Evolutionary conservation across 176 grass and related monocot genomes (phyloP).

Genomic region (Juncus inflexus): DNA sequence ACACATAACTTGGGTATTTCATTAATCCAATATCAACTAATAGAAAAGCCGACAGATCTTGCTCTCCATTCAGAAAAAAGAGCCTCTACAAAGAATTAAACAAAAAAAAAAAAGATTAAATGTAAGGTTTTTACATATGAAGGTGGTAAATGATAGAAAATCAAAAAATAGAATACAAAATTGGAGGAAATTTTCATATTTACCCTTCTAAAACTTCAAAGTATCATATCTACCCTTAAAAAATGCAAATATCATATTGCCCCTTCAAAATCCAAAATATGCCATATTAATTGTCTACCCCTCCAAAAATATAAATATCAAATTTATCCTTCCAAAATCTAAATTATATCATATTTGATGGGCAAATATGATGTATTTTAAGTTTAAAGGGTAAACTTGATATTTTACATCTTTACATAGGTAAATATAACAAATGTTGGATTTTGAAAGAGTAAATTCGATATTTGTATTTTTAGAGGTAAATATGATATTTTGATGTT

Average conservation of each 20-base stretch:
- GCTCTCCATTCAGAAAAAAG: slow-evolving; percentile 92
- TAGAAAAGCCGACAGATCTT: slow-evolving; percentile 87
- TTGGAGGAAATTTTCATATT: background rate
- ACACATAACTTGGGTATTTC: slow-evolving; percentile 73
- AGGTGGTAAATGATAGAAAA: slow-evolving; percentile 3
- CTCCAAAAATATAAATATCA: too few relatives aligned
- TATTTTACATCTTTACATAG: background rate
- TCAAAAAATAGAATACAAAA: background rate
- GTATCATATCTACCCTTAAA: background rate
- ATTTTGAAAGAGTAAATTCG: slow-evolving; percentile 11
- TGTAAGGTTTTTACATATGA: too few relatives aligned
- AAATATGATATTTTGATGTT: too few relatives aligned
- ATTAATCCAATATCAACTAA: slow-evolving; percentile 83
- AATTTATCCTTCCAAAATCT: too few relatives aligned
- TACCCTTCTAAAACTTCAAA: too few relatives aligned
- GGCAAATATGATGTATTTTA: background rate
- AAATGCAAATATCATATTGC: too few relatives aligned
- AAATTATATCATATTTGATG: too few relatives aligned
- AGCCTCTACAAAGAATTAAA: slow-evolving; percentile 53
- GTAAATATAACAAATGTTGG: background rate
- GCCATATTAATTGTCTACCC: too few relatives aligned
- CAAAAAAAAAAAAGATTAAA: slow-evolving; percentile 17
- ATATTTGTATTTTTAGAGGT: too few relatives aligned
- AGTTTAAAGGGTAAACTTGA: background rate
- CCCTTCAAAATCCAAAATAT: too few relatives aligned